Evolutionary conservation across 2,329 filamentous ascomycete species (phyloP).

Genomic region (Botrytis galanthina): DNA sequence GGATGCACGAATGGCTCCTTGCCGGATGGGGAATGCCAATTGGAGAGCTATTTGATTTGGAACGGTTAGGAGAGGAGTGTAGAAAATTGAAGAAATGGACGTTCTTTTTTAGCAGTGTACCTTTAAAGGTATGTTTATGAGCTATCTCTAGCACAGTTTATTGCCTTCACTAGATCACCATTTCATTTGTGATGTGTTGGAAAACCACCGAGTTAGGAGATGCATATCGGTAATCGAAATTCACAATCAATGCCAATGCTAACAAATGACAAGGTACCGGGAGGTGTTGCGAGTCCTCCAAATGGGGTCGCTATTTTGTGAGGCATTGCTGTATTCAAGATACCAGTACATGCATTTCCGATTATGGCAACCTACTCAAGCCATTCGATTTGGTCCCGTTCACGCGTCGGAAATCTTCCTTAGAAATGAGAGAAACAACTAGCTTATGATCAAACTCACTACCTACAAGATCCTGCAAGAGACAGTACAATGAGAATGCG

Average conservation of each 20-base stretch:
- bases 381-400: neutral
- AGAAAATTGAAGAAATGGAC: conserved; percentile 52
- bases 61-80: conserved; percentile 48
- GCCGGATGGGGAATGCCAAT: conserved; percentile 53
- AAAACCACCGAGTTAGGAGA: neutral
- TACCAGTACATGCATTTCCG: neutral
- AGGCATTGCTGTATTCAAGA: neutral
- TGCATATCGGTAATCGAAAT: neutral
- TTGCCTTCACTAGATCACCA: neutral
- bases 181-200: neutral
- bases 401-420: no score
- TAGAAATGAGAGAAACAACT: neutral
- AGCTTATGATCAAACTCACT: neutral
- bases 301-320: conserved; percentile 37
- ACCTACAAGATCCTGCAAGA: no score
- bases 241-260: neutral
- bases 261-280: conserved; percentile 26
- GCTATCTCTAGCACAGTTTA: no score
- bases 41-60: conserved; percentile 49
- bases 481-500: neutral
- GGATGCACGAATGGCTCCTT: conserved; percentile 44
- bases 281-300: conserved; percentile 35
- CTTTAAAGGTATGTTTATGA: conserved; percentile 49
- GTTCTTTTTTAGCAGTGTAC: conserved; percentile 61
- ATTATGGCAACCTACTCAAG: no score